Evolutionary conservation across 2,329 filamentous ascomycete genomes (phyloP), one percentile per base, ranked within the genome.

Genomic region (Pseudogymnoascus sp.): DNA sequence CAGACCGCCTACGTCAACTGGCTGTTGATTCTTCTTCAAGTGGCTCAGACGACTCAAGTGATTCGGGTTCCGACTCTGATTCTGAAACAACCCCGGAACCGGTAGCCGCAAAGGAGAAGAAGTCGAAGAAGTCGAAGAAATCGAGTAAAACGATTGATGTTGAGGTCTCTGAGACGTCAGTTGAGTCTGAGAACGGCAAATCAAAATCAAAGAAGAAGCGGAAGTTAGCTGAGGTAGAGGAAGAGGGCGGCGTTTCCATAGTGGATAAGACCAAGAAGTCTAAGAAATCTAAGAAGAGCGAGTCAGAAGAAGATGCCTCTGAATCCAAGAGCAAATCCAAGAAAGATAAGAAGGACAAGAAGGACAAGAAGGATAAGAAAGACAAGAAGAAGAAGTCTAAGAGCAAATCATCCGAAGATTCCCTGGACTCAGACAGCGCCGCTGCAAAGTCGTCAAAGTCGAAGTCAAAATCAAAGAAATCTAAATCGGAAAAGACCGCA

Each of bases 311-410:
- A 40, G 57, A 37, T 26, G 71, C 71, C 6, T 69, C 68, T 54
- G 69, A 68, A 36, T 69, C 69, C 60, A 78, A 78, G 66, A 83
- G 80, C 67, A 74, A 21, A 67, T 66, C 11, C 64, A 67, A 39
- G 71, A 72, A 62, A 62, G 66, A 68, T 11, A 70, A 67, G 36
- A 70, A 71, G 6, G 66, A 67, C 51, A 60, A 59, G 51, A 85
- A 83, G 70, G 78, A 80, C 37, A 80, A 78, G 73, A 82, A 77
- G 66, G 75, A 77, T 23, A 73, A 73, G 63, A 77, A 77, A 47
- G 76, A 79, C 70, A 77, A 73, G 69, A 73, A 69, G 37, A 75
- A 75, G 66, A 77, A 79, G 67, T 69, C 70, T 60, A 73, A 71
- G 42, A 66, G 68, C 14, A 68, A 74, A 61, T 71, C 71, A 21